Percentiles rank a stretch among this genome's conserved stretches.
Conservation (phyloP, 2,329 filamentous ascomycete species). For the Phialophora macrospora region DNA sequence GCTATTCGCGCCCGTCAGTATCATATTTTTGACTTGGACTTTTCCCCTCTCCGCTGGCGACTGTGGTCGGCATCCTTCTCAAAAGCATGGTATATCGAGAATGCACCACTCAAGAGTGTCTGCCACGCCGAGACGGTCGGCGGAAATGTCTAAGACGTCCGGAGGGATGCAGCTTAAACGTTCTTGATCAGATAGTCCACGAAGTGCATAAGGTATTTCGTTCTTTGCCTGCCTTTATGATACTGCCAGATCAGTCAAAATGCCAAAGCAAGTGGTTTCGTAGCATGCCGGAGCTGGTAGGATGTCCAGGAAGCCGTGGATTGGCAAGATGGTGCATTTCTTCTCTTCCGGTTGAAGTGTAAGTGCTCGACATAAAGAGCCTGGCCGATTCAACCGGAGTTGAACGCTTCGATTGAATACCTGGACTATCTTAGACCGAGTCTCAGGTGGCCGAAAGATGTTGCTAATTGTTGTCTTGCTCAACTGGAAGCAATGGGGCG, state of each 20-base stretch:
- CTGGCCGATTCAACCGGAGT: not conserved
- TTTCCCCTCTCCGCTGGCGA: not conserved
- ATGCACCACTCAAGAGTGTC: constrained; percentile 1
- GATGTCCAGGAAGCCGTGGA: constrained; percentile 57
- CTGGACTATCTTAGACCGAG: not conserved
- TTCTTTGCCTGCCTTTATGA: constrained; percentile 21
- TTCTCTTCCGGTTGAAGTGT: constrained; percentile 4
- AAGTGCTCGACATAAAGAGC: constrained; percentile 20
- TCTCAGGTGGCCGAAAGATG: not conserved
- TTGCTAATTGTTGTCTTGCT: not conserved
- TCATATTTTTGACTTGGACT: constrained; percentile 4
- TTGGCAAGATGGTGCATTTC: constrained; percentile 50
- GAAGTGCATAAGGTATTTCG: constrained; percentile 8
- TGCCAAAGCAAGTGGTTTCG: constrained; percentile 49
- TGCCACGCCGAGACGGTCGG: not conserved
- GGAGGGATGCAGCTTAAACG: not conserved
- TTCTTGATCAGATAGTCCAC: constrained; percentile 3
- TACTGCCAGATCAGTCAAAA: constrained; percentile 50
- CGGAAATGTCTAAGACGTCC: constrained; percentile 1
- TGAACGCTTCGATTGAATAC: not conserved
- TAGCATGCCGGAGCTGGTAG: constrained; percentile 52
- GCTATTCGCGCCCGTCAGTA: constrained; percentile 1
- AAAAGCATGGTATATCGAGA: constrained; percentile 2
- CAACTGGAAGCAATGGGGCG: not conserved
- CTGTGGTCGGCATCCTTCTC: constrained; percentile 5